phyloP scores from a whole-genome alignment of 2,329 filamentous ascomycete species.

The Ilyonectria sp. region DNA sequence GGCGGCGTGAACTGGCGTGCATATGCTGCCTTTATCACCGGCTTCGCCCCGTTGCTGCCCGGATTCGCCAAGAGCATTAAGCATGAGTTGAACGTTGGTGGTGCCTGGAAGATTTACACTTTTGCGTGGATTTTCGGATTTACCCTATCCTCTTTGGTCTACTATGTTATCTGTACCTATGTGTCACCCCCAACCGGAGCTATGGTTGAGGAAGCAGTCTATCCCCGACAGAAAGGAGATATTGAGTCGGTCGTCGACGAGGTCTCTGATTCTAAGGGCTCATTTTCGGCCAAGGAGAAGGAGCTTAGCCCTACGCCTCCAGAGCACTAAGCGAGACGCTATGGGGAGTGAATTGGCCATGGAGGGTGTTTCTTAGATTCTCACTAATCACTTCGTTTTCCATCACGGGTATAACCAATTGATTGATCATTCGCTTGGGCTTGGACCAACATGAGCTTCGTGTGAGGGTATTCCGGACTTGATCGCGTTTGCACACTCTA shows the following conservation, averaged over 20 bases:
- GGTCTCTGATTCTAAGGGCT: constrained; percentile 15
- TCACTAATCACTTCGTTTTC: constrained; percentile 6
- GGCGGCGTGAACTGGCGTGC: constrained; percentile 3
- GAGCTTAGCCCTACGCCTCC: constrained; percentile 6
- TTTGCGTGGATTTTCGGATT: constrained; percentile 16
- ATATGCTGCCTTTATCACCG: background rate
- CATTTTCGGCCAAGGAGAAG: constrained; percentile 12
- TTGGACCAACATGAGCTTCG: background rate
- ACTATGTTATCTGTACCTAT: constrained; percentile 20
- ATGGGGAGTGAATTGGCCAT: background rate
- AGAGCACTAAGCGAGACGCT: background rate
- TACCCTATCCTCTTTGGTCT: constrained; percentile 5
- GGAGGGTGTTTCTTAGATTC: background rate
- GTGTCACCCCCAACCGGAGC: constrained; percentile 8
- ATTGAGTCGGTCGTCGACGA: constrained; percentile 7
- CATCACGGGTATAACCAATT: background rate
- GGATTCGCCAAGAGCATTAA: constrained; percentile 8
- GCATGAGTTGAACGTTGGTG: background rate
- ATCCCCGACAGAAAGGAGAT: constrained; percentile 7
- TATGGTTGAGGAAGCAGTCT: constrained; percentile 13
- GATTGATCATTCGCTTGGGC: constrained; percentile 1
- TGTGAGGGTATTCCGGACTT: background rate
- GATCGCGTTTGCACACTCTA: background rate
- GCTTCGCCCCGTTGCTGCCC: constrained; percentile 1
- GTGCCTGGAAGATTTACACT: constrained; percentile 15